These are phyloP conservation scores for Pseudozyma flocculosa DNA, from an alignment of 1,284 basidiomycete genomes.

Conservation along the genomic window DNA sequence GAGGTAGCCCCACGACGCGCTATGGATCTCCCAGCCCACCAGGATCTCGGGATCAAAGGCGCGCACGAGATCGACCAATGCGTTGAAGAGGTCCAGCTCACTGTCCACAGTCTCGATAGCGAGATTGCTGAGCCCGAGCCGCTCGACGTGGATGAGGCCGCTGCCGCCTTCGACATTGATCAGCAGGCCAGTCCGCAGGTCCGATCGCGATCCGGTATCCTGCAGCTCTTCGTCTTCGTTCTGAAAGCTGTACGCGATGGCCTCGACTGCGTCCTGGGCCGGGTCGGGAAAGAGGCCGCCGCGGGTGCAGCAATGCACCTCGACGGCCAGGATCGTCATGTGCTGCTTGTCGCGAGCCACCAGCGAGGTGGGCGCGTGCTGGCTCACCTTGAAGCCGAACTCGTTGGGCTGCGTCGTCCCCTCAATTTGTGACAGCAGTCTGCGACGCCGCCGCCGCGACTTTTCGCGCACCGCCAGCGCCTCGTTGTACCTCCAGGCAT, in stretches of 20 bases:
- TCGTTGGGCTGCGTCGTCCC: slow-evolving; percentile 74
- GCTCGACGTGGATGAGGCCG: slow-evolving; percentile 7
- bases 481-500: slow-evolving; percentile 30
- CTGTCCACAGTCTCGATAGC: slow-evolving; percentile 66
- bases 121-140: slow-evolving; percentile 39
- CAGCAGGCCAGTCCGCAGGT: slow-evolving; percentile 40
- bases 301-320: slow-evolving; percentile 79
- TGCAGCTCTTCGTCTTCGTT: slow-evolving; percentile 61
- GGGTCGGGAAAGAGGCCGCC: slow-evolving; percentile 71
- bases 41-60: slow-evolving; percentile 87
- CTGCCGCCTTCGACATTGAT: slow-evolving; percentile 16
- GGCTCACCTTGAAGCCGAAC: slow-evolving; percentile 60
- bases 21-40: slow-evolving; percentile 87
- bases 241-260: slow-evolving; percentile 71
- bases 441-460: slow-evolving; percentile 17
- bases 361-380: slow-evolving; percentile 29
- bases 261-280: slow-evolving; percentile 70
- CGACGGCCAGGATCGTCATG: slow-evolving; percentile 80
- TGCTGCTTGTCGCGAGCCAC: slow-evolving; percentile 67
- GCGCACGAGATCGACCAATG: slow-evolving; percentile 72
- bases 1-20: slow-evolving; percentile 86
- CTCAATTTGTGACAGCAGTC: slow-evolving; percentile 66
- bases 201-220: slow-evolving; percentile 38
- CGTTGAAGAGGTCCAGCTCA: slow-evolving; percentile 83
- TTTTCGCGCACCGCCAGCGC: slow-evolving; percentile 15